These are phyloP conservation scores for Verticillium zaregamsianum DNA, from an alignment of 2,329 filamentous ascomycete genomes.

Conservation along the genomic window DNA sequence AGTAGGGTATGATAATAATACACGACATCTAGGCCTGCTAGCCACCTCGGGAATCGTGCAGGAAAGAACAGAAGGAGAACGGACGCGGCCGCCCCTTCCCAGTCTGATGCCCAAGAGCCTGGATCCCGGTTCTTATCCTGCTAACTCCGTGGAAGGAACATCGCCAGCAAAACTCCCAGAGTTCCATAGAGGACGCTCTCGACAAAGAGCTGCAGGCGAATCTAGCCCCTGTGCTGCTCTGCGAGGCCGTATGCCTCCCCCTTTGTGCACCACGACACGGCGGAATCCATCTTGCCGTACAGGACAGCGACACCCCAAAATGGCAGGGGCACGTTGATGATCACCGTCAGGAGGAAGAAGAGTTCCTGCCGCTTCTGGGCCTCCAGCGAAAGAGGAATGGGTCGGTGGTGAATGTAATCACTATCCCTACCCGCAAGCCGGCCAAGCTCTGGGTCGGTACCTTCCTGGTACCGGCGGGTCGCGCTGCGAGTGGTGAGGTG, in stretches of 20 bases:
- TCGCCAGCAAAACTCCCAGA: neutral
- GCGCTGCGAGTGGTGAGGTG: neutral
- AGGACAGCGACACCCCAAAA: conserved; percentile 42
- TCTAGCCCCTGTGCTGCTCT: neutral
- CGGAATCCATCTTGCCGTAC: conserved; percentile 37
- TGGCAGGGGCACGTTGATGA: conserved; percentile 38
- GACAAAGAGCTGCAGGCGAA: neutral
- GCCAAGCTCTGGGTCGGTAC: neutral
- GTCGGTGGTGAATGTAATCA: neutral
- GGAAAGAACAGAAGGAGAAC: neutral
- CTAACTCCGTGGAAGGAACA: neutral
- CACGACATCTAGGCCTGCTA: too few species aligned
- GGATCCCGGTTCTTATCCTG: neutral
- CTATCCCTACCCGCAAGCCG: neutral
- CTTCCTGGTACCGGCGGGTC: neutral
- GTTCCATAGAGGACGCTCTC: neutral
- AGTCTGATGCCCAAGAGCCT: too few species aligned
- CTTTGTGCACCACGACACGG: conserved; percentile 43
- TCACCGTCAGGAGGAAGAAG: conserved; percentile 34
- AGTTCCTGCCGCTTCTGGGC: conserved; percentile 24
- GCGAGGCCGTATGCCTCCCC: conserved; percentile 38
- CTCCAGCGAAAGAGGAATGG: conserved; percentile 13
- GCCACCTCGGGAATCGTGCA: too few species aligned
- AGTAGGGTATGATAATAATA: too few species aligned
- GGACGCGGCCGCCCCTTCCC: too few species aligned